Evolutionary conservation across 768 basidiomycete genomes (phyloP).

Genomic region (Podaxis pistillaris): DNA sequence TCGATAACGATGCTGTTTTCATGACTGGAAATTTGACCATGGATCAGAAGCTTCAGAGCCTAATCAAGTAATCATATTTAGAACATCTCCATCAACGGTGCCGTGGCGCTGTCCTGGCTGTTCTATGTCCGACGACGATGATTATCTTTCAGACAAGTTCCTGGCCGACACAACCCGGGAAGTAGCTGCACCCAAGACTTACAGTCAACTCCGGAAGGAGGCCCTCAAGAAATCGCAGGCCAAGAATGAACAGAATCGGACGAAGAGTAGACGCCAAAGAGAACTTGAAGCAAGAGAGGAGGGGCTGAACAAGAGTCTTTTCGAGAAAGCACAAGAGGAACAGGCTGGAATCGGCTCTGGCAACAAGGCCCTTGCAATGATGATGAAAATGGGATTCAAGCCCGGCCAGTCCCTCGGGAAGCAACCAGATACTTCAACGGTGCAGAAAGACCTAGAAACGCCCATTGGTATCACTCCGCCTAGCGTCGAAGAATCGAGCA

Average conservation of each 20-base stretch:
- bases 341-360: slow-evolving; percentile 47
- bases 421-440: neutral
- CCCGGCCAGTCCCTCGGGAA: slow-evolving; percentile 77
- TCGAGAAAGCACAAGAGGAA: slow-evolving; percentile 68
- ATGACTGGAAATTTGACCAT: neutral
- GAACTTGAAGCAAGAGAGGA: slow-evolving; percentile 77
- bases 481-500: slow-evolving; percentile 15
- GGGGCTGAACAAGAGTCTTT: slow-evolving; percentile 76
- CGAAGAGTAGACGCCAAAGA: slow-evolving; percentile 63
- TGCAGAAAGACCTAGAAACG: neutral
- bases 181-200: slow-evolving; percentile 52
- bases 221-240: slow-evolving; percentile 52
- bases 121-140: slow-evolving; percentile 75
- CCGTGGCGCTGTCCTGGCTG: slow-evolving; percentile 19
- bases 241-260: slow-evolving; percentile 67
- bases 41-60: neutral
- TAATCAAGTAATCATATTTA: slow-evolving; percentile 5
- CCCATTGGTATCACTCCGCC: neutral
- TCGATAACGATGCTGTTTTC: slow-evolving; percentile 27
- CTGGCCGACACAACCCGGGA: slow-evolving; percentile 42
- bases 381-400: slow-evolving; percentile 95
- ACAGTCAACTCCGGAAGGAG: slow-evolving; percentile 69
- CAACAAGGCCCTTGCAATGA: slow-evolving; percentile 83
- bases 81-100: slow-evolving; percentile 8
- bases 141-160: slow-evolving; percentile 90